These are phyloP conservation scores for Mycena olivaceomarginata DNA, from an alignment of 768 basidiomycete species.

Conservation along the genomic window DNA sequence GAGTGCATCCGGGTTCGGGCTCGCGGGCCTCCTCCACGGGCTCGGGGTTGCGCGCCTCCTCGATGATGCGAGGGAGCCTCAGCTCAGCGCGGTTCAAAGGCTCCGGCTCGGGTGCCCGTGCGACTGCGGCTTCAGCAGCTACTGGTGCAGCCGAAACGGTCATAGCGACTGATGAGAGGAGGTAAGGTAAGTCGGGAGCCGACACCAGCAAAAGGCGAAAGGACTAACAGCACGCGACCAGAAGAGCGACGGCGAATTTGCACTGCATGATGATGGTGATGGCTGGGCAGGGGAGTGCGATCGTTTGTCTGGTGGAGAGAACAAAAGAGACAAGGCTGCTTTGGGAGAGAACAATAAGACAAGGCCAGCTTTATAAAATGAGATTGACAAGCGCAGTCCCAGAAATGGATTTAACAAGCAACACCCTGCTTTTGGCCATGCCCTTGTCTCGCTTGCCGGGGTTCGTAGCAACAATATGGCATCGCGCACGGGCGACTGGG, in stretches of 20 bases:
- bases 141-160: slow-evolving; percentile 42
- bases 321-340: slow-evolving; percentile 37
- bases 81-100: slow-evolving; percentile 5
- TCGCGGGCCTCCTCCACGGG: slow-evolving; percentile 33
- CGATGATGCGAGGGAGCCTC: slow-evolving; percentile 21
- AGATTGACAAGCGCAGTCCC: slow-evolving; percentile 20
- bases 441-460: slow-evolving; percentile 32
- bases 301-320: slow-evolving; percentile 13
- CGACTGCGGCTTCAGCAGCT: slow-evolving; percentile 29
- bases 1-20: slow-evolving; percentile 38
- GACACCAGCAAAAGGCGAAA: not conserved
- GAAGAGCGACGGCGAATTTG: slow-evolving; percentile 34
- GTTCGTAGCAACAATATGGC: slow-evolving; percentile 28
- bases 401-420: slow-evolving; percentile 38
- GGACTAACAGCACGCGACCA: slow-evolving; percentile 40
- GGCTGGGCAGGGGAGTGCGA: slow-evolving; percentile 31
- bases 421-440: slow-evolving; percentile 26
- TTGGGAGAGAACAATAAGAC: slow-evolving; percentile 41
- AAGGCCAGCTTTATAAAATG: slow-evolving; percentile 20
- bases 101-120: slow-evolving; percentile 29
- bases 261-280: slow-evolving; percentile 38
- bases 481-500: not conserved
- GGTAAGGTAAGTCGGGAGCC: slow-evolving; percentile 24
- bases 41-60: slow-evolving; percentile 31
- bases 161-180: slow-evolving; percentile 29